phyloP scores from a whole-genome alignment of 176 grass and related monocot species.

The Ensete ventricosum region DNA sequence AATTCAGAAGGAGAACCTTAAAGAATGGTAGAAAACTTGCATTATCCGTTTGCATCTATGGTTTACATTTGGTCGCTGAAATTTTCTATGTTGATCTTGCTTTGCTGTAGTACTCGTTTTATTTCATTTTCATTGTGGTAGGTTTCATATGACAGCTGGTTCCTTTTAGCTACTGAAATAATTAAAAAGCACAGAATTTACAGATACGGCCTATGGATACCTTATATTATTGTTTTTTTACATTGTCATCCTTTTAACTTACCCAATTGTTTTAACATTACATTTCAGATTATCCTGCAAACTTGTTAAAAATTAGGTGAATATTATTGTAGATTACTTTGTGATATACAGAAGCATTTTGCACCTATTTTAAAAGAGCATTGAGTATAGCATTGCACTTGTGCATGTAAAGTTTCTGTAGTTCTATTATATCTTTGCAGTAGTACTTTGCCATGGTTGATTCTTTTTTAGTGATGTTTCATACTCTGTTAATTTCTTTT shows the following conservation, averaged over 20 bases:
- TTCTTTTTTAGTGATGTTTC: not conserved
- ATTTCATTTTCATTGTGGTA: not conserved
- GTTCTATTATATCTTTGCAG: not conserved
- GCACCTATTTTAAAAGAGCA: not conserved
- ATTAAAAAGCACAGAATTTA: too few species aligned
- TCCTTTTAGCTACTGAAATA: not conserved
- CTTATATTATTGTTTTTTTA: not conserved
- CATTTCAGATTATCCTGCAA: not conserved
- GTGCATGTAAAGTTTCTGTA: not conserved
- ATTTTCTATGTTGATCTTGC: not conserved
- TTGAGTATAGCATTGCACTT: not conserved
- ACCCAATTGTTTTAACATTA: not conserved
- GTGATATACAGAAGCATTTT: not conserved
- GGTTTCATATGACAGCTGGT: not conserved
- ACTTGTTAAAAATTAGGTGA: not conserved
- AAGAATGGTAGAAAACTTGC: not conserved
- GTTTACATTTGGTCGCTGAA: not conserved
- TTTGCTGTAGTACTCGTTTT: not conserved
- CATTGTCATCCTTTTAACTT: not conserved
- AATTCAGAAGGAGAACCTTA: not conserved
- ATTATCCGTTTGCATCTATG: not conserved
- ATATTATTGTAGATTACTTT: not conserved
- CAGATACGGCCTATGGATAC: too few species aligned
- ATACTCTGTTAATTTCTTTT: conserved; percentile 15
- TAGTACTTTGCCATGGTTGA: not conserved